Percentiles rank a stretch among this genome's conserved stretches.
Evolutionary conservation across 2,329 filamentous ascomycete species (phyloP).

Genomic region (Lecanicillium sp.): DNA sequence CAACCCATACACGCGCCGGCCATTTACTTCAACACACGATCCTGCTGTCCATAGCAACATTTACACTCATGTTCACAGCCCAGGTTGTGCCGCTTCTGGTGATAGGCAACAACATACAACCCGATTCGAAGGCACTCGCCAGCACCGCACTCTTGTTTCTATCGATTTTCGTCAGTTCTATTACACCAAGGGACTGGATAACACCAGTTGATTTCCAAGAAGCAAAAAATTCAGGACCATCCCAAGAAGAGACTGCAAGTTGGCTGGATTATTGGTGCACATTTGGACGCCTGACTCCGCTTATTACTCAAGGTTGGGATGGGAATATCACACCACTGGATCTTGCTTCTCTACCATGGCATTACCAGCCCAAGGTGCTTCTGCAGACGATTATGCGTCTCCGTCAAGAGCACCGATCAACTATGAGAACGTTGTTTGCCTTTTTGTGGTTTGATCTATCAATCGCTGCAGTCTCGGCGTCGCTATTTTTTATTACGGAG

Average conservation of each 20-base stretch:
- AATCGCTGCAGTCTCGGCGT: slow-evolving; percentile 30
- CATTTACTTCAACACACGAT: neutral
- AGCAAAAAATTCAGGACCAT: slow-evolving; percentile 21
- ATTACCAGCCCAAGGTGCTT: slow-evolving; percentile 17
- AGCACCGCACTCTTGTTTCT: neutral
- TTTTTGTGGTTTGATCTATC: slow-evolving; percentile 16
- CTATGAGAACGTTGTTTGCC: neutral
- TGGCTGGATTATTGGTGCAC: slow-evolving; percentile 37
- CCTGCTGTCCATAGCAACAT: neutral
- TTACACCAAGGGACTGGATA: slow-evolving; percentile 2
- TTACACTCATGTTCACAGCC: neutral
- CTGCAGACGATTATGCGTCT: slow-evolving; percentile 26
- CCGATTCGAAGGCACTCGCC: neutral
- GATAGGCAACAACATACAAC: neutral
- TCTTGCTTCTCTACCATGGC: slow-evolving; percentile 1
- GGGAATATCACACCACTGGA: slow-evolving; percentile 23
- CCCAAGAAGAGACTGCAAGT: slow-evolving; percentile 39
- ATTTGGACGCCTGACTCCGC: slow-evolving; percentile 36
- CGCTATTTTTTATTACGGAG: slow-evolving; percentile 29
- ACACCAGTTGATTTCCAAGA: neutral
- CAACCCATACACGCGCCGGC: neutral
- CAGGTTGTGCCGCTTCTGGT: slow-evolving; percentile 1
- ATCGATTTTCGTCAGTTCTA: neutral
- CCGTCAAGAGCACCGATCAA: slow-evolving; percentile 20
- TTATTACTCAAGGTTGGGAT: slow-evolving; percentile 33